Base-by-base conservation (phyloP, 176 grass and related monocot genomes). In the Juncus inflexus region DNA sequence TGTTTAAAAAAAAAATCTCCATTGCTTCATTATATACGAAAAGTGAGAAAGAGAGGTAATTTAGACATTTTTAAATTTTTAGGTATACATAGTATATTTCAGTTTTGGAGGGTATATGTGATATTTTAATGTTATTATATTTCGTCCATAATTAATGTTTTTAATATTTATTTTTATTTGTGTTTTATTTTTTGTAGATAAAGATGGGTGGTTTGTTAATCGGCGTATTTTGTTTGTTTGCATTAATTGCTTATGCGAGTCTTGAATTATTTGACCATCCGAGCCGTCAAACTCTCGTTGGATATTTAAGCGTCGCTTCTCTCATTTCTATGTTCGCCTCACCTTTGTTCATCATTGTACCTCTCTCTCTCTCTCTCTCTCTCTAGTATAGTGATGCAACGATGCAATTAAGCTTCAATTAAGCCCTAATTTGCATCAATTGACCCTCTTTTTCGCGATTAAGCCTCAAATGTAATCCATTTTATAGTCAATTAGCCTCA, bases 281-380 rank as follows among this genome's bases (percentile, higher is more conserved):
- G 14, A 69, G 67, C 13, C 80, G 94, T 9, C 88, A 86, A 52
- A 55, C 12, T 4, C 81, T 92, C 55, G 74, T 99, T 35, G 94
- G 94, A 15, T 99, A 92, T 63, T 66, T 99, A 61, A 99, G 94
- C 49, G 75, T 99, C 40, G 88, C 83, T 3, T 99, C 94, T 13
- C 89, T 99, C 40, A 74, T 99, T 28, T 92, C 74, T 76, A 99
- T 99, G 94, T 99, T 92, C 35, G 94, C 94, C 3, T 99, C 94
- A 4, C 94, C 94, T 12, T 63, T 99, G 49, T 90, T 87, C 0
- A 86, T 99, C 68, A 92, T 99, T 55, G 94, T 99, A 56, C n/a
- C 19, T 60, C 13, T 58, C 55, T 63, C 13, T 55, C 50, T 52
- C 10, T 8, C 12, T 36, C 12, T 70, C 35, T 15, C 8, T 36